Conservation (phyloP, 352 stramenopile genomes). For the Phytopythium helicoides region DNA sequence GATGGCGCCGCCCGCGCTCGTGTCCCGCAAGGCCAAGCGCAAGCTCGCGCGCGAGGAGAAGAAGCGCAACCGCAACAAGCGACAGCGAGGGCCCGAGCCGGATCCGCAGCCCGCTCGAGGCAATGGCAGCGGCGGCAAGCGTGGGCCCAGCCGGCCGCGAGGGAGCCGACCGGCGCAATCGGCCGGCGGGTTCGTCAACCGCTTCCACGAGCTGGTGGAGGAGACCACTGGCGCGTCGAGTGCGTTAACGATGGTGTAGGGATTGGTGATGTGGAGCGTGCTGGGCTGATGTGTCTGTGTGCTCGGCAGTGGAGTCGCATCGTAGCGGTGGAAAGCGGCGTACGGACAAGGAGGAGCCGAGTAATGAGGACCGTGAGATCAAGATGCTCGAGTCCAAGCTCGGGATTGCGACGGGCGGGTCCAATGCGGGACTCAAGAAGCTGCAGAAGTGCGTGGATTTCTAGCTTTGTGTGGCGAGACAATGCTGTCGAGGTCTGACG, state of each 20-base stretch:
- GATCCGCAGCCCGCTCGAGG: neutral
- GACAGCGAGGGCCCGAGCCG: conserved; percentile 26
- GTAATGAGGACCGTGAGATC: conserved; percentile 57
- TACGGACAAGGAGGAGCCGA: conserved; percentile 22
- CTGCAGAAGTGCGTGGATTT: conserved; percentile 51
- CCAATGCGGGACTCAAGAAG: conserved; percentile 48
- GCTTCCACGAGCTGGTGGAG: conserved; percentile 77
- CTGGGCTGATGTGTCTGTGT: no score
- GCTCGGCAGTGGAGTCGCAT: neutral
- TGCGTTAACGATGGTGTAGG: conserved; percentile 8
- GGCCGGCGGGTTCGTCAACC: conserved; percentile 46
- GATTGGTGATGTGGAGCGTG: neutral
- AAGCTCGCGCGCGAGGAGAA: conserved; percentile 77
- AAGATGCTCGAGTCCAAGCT: conserved; percentile 74
- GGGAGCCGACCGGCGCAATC: conserved; percentile 1
- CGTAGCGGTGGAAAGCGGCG: neutral
- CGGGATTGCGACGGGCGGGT: conserved; percentile 44
- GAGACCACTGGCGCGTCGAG: conserved; percentile 48
- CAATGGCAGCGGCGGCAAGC: conserved; percentile 8
- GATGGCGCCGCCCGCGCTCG: conserved; percentile 20
- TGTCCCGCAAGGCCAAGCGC: conserved; percentile 75
- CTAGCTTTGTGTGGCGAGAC: neutral
- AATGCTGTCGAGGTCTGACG: neutral
- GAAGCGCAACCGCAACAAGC: conserved; percentile 70
- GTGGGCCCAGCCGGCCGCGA: conserved; percentile 11